A percentile compares a stretch with the other conserved stretches of the same genome.
These are phyloP conservation scores for Claviceps capensis DNA, from an alignment of 2,329 filamentous ascomycete genomes.

Conservation along the genomic window DNA sequence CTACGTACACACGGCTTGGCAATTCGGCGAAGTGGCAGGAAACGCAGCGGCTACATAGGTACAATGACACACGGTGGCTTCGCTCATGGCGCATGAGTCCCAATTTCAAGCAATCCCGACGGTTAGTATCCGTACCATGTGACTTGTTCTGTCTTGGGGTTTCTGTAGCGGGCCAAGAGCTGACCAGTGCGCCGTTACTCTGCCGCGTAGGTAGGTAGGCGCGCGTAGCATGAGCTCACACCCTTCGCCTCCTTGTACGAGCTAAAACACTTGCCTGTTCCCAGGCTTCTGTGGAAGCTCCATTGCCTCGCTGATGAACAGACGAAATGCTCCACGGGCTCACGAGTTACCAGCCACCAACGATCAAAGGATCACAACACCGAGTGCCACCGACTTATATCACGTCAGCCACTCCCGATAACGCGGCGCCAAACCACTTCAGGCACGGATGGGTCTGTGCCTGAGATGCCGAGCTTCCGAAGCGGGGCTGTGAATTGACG, in stretches of 20 bases:
- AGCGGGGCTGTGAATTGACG: constrained; percentile 1
- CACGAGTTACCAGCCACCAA: no score
- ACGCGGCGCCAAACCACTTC: neutral
- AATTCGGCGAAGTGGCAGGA: no score
- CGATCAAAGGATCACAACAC: neutral
- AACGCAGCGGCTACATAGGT: no score
- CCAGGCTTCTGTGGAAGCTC: no score
- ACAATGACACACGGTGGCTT: neutral
- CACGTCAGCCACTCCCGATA: neutral
- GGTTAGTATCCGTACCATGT: neutral
- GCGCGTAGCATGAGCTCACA: no score
- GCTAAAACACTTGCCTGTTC: no score
- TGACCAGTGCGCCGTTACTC: neutral
- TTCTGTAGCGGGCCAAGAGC: neutral
- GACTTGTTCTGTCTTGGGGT: neutral
- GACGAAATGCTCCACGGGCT: no score
- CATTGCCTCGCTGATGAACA: no score
- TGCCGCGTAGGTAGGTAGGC: no score
- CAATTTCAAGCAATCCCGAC: neutral
- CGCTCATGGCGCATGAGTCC: neutral
- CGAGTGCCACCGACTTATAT: neutral
- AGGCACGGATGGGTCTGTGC: constrained; percentile 1
- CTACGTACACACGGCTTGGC: no score
- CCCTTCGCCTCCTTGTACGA: no score
- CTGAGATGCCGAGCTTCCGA: constrained; percentile 7